Base-by-base conservation (phyloP, 768 basidiomycete species). In the Podaxis pistillaris region DNA sequence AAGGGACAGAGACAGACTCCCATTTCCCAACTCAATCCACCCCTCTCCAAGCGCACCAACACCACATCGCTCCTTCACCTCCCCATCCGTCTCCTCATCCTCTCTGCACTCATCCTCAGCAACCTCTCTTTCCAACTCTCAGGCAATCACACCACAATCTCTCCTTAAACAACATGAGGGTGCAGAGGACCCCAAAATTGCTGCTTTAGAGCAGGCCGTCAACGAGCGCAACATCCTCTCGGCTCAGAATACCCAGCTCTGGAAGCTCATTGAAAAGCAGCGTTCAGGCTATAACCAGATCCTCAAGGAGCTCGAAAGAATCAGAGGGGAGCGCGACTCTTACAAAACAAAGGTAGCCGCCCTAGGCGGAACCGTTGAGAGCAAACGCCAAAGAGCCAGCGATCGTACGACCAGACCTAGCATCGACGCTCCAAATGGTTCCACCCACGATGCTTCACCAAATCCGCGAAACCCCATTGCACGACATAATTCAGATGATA, bases 211-310 rank as follows among this genome's bases (percentile, higher is more conserved):
- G 26, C 84, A 87, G 62, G 85, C 87, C 7, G 79, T 96, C 28
- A 80, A 81, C 15, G 95, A 98, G 69, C 85, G 94, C 66, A 96
- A 96, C 70, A 75, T 78, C 44, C 84, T 95, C 55, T 85, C 89
- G 11, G 75, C 86, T 3, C 94, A 96, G 78, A 96, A 96, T 72
- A 78, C 87, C 15, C 93, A 96, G 76, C 85, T 96, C 22, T 96
- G 95, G 95, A 96, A 95, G 74, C 83, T 96, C 65, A 89, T 96
- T 71, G 93, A 96, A 81, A 96, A 94, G 73, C 93, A 95, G 73
- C 84, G 93, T 60, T 74, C 85, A 22, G 91, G 87, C n/a, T 91
- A 91, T 71, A 86, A 83, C 63, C 86, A 90, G 61, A 84, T 93
- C 60, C 78, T 90, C 72, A 91, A 91, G 75, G 93, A 96, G 68